Conservation (phyloP, 495 filamentous ascomycete genomes). For the Lindgomyces ingoldianus region DNA sequence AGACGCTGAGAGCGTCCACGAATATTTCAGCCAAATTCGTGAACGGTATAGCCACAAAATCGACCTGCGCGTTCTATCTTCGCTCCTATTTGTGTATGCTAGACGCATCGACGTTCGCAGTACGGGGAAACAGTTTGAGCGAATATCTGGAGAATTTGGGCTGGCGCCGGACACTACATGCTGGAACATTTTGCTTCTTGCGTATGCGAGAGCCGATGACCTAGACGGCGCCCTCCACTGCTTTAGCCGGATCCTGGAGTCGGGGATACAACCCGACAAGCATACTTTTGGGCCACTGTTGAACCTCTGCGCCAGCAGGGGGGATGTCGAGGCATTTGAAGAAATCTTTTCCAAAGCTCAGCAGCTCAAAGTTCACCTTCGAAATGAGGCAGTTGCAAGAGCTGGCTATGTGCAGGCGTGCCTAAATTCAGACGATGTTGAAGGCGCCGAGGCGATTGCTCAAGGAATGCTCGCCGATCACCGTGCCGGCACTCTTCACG, state of each 20-base stretch:
- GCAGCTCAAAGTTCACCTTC: conserved; percentile 11
- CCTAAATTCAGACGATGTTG: conserved; percentile 48
- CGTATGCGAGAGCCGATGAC: conserved; percentile 65
- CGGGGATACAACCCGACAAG: conserved; percentile 52
- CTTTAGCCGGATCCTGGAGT: conserved; percentile 58
- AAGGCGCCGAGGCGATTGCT: conserved; percentile 38
- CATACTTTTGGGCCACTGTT: conserved; percentile 73
- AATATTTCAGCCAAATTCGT: conserved; percentile 58
- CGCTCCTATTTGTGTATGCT: conserved; percentile 67
- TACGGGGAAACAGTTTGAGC: conserved; percentile 60
- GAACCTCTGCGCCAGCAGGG: conserved; percentile 66
- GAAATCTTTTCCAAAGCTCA: conserved; percentile 53
- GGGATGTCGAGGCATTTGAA: conserved; percentile 69
- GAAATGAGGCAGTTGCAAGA: conserved; percentile 39
- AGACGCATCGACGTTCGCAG: conserved; percentile 60
- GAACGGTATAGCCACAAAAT: conserved; percentile 41
- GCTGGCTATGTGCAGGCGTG: conserved; percentile 67
- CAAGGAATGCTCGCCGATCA: conserved; percentile 47
- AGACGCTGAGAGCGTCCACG: conserved; percentile 52
- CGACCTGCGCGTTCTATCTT: conserved; percentile 43
- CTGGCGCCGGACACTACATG: conserved; percentile 55
- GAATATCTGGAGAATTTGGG: conserved; percentile 55
- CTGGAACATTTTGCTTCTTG: conserved; percentile 80
- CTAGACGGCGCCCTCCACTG: conserved; percentile 60
- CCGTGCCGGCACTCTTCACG: conserved; percentile 29